phyloP scores from a whole-genome alignment of 73 alveolate genomes.

The Uronychia setigera region DNA sequence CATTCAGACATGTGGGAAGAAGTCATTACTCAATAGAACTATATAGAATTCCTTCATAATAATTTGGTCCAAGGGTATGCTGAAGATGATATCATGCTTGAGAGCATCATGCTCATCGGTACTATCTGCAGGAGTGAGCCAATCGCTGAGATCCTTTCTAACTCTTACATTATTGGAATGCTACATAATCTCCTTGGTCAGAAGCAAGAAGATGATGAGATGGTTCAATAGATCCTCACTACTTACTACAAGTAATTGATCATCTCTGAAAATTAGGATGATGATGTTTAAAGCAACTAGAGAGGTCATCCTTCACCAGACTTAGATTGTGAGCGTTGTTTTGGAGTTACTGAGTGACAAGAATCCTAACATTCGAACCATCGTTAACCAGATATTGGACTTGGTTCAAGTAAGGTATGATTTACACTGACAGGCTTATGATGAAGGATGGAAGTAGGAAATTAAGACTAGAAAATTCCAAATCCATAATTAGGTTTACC shows the following conservation, averaged over 20 bases:
- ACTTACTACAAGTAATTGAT: conserved; percentile 59
- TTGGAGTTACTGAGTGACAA: conserved; percentile 76
- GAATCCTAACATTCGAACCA: conserved; percentile 72
- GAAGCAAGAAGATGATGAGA: conserved; percentile 92
- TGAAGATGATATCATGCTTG: conserved; percentile 89
- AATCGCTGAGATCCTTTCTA: conserved; percentile 38
- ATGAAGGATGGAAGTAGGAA: conserved; percentile 80
- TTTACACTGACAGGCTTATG: conserved; percentile 33
- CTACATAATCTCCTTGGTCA: conserved; percentile 73
- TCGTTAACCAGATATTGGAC: conserved; percentile 81
- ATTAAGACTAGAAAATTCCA: conserved; percentile 80
- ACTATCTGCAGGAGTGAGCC: conserved; percentile 76
- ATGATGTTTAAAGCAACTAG: background rate
- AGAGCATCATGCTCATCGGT: conserved; percentile 75
- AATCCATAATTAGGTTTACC: conserved; percentile 80
- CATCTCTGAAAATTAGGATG: background rate
- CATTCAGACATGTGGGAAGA: conserved; percentile 79
- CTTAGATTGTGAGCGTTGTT: conserved; percentile 73
- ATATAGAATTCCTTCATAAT: conserved; percentile 81
- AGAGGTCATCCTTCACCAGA: conserved; percentile 44
- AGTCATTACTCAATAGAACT: conserved; percentile 52
- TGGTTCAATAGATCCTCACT: conserved; percentile 77
- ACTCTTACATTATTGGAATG: conserved; percentile 62
- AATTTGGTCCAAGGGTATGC: conserved; percentile 75
- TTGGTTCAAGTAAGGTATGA: conserved; percentile 57